Percentiles rank a stretch among this genome's conserved stretches.
These are phyloP conservation scores for Babesia ovata DNA, from an alignment of 169 alveolate genomes.

Conservation along the genomic window DNA sequence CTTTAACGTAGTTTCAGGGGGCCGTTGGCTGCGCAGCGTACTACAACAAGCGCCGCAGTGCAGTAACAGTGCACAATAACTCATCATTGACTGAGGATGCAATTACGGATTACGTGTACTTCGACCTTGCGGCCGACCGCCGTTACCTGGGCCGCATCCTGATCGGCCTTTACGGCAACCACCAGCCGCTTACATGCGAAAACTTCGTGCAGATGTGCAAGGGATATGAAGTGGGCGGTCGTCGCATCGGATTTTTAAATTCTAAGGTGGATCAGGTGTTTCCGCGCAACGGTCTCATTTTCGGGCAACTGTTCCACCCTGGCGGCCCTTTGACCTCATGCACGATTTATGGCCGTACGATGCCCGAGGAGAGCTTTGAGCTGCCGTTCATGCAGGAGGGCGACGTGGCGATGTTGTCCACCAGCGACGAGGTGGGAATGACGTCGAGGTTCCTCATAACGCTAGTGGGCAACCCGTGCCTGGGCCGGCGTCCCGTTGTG, in stretches of 20 bases:
- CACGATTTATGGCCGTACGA: constrained; percentile 67
- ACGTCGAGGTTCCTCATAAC: constrained; percentile 75
- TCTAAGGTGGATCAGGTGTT: constrained; percentile 65
- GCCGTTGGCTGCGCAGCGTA: constrained; percentile 19
- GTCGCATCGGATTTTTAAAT: constrained; percentile 72
- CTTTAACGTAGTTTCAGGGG: constrained; percentile 3
- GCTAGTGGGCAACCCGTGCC: constrained; percentile 63
- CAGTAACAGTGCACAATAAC: not conserved
- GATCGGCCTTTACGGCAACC: constrained; percentile 77
- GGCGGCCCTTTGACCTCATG: constrained; percentile 57
- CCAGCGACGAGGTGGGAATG: constrained; percentile 62
- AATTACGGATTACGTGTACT: constrained; percentile 76
- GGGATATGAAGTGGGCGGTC: constrained; percentile 69
- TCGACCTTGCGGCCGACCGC: constrained; percentile 74
- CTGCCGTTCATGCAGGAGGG: constrained; percentile 76
- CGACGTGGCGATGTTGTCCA: constrained; percentile 74
- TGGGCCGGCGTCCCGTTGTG: constrained; percentile 72
- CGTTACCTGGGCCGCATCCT: constrained; percentile 74
- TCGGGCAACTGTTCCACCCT: constrained; percentile 73
- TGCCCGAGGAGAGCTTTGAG: constrained; percentile 76
- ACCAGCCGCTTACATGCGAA: constrained; percentile 75
- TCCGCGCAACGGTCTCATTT: constrained; percentile 71
- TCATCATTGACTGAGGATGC: constrained; percentile 30
- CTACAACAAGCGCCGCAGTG: not conserved
- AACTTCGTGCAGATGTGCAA: constrained; percentile 76